phyloP scores from a whole-genome alignment of 2,329 filamentous ascomycete genomes.

The Blumeria graminis region DNA sequence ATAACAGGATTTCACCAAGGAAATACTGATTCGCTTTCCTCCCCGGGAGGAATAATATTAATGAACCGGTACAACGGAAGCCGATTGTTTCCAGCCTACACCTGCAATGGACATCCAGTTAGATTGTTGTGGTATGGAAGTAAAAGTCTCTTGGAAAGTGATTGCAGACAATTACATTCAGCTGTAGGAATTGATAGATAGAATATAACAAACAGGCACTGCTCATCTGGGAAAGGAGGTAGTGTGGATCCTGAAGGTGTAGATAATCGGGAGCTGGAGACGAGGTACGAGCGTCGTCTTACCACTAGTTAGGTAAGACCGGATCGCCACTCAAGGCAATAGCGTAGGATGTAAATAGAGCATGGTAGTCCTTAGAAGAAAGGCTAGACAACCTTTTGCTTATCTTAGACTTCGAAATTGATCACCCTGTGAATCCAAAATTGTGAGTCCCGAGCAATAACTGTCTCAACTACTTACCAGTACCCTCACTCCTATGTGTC shows the following conservation, averaged over 20 bases:
- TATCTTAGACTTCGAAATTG: neutral
- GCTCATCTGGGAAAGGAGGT: neutral
- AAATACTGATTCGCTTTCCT: neutral
- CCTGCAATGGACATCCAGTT: neutral
- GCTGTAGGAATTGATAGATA: neutral
- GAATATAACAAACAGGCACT: neutral
- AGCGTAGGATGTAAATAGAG: too few relatives aligned
- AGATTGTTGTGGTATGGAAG: neutral
- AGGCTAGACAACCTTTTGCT: neutral
- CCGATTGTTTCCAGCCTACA: neutral
- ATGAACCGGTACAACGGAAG: neutral
- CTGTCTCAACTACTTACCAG: neutral
- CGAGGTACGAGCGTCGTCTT: too few relatives aligned
- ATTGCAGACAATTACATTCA: neutral
- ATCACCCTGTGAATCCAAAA: neutral
- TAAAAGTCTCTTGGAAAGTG: neutral
- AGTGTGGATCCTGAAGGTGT: neutral
- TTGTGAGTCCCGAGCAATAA: neutral
- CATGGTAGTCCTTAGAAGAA: neutral
- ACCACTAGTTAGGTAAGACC: too few relatives aligned
- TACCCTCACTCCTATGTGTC: too few relatives aligned
- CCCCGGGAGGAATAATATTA: neutral
- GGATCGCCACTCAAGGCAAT: too few relatives aligned
- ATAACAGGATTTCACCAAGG: neutral
- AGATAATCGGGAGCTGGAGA: too few relatives aligned